Evolutionary conservation across 1,284 basidiomycete genomes (phyloP).

Genomic region (Ganoderma sp.): DNA sequence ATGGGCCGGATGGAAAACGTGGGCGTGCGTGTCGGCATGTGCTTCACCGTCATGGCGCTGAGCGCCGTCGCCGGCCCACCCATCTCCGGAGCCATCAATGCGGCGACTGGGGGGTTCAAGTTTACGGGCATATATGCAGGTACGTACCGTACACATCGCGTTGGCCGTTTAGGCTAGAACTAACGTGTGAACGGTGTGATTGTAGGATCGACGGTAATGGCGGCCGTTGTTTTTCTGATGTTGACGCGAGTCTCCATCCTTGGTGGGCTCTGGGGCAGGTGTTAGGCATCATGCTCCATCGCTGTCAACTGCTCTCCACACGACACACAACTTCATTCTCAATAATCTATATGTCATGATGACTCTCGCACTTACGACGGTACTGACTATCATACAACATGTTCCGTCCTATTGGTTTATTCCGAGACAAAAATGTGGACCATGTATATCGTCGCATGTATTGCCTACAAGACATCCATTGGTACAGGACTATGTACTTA

Average conservation of each 20-base stretch:
- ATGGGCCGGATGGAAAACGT: slow-evolving; percentile 65
- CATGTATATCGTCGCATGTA: not conserved
- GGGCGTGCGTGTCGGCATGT: slow-evolving; percentile 64
- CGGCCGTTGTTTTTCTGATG: slow-evolving; percentile 23
- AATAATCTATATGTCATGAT: not conserved
- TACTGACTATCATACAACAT: not conserved
- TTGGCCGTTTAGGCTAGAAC: no score
- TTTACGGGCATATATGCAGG: slow-evolving; percentile 68
- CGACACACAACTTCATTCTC: not conserved
- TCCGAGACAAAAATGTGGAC: not conserved
- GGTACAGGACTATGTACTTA: no score
- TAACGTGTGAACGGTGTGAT: not conserved
- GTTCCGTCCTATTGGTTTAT: not conserved
- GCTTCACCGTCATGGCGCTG: slow-evolving; percentile 55
- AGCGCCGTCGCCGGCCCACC: slow-evolving; percentile 62
- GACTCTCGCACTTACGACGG: not conserved
- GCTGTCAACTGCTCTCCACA: not conserved
- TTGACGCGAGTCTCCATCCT: slow-evolving; percentile 21
- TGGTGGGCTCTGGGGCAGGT: slow-evolving; percentile 25
- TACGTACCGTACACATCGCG: slow-evolving; percentile 28
- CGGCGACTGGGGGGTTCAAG: slow-evolving; percentile 50
- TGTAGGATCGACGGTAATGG: slow-evolving; percentile 26
- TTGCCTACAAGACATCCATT: not conserved
- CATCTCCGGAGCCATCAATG: slow-evolving; percentile 62
- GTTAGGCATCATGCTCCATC: not conserved